Conservation (phyloP, 495 filamentous ascomycete genomes). For the Penicillium fimorum region DNA sequence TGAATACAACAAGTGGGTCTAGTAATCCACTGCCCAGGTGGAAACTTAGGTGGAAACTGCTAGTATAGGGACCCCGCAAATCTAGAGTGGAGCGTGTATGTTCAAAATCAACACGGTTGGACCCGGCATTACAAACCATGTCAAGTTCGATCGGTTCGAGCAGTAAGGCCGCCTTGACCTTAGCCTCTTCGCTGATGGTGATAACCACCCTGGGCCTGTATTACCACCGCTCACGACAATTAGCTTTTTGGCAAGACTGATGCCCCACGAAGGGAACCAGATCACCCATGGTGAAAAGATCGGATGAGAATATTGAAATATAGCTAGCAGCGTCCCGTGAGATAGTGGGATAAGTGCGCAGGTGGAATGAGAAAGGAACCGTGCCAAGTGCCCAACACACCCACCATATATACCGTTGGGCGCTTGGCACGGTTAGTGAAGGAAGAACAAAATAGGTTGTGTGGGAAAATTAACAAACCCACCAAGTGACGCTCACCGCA, state of each 20-base stretch:
- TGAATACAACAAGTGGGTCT: constrained; percentile 30
- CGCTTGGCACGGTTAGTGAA: background rate
- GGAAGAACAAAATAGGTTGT: background rate
- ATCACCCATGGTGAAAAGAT: too few relatives aligned
- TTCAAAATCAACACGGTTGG: background rate
- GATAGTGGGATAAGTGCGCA: background rate
- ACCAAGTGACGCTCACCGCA: background rate
- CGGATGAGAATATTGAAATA: too few relatives aligned
- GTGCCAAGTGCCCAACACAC: too few relatives aligned
- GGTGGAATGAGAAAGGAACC: background rate
- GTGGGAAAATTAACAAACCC: background rate
- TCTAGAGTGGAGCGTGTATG: background rate
- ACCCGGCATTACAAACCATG: background rate
- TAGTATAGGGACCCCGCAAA: background rate
- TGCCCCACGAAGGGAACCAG: too few relatives aligned
- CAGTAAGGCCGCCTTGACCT: background rate
- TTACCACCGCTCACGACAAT: too few relatives aligned
- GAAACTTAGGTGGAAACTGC: too few relatives aligned
- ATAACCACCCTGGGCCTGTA: too few relatives aligned
- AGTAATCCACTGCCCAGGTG: constrained; percentile 26
- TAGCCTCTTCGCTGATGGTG: too few relatives aligned
- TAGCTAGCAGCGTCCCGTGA: too few relatives aligned
- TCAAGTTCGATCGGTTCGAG: background rate
- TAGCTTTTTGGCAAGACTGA: background rate
- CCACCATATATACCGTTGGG: too few relatives aligned